Base-by-base conservation (phyloP, 2,329 filamentous ascomycete species). In the Xylariaceae sp. region DNA sequence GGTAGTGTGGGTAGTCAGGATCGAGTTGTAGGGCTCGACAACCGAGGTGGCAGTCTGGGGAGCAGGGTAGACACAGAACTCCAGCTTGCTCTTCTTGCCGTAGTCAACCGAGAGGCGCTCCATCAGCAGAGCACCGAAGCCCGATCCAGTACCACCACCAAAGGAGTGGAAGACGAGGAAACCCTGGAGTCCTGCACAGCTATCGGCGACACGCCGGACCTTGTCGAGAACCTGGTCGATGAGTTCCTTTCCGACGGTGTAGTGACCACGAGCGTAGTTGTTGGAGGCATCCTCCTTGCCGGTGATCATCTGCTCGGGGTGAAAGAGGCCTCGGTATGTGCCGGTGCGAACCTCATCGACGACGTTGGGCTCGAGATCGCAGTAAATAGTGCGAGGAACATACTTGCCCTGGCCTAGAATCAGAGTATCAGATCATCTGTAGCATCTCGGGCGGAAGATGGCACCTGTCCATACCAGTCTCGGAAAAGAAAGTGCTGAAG, bases 131-230 rank as follows among this genome's bases (percentile, higher is more conserved):
- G 92, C 92, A 69, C 92, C 92, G 66, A 98, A 98, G 60, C 92
- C 92, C 54, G 92, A 98, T 57, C 92, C 92, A 53, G 92, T 98
- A 73, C 92, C 92, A 68, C 92, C 92, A 69, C 92, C 92, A 63
- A 98, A 96, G 40, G 90, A 96, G 82, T 98, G 92, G 84, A 96
- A 96, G 60, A 98, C 89, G 50, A 96, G 77, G 83, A 98, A 98
- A 59, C 92, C 92, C 67, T 98, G 92, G 39, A 98, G 88, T 69
- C 89, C 90, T 53, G 85, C 83, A 68, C 92, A 98, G 79, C 92
- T 93, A 67, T 98, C 89, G 66, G 92, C 90, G 53, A 96, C 89
- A 54, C 86, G 87, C 65, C 92, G 87, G 50, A 98, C 84, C 78
- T 94, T 94, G 77, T 98, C 92, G 52, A 96, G 73, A 44, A 96